A percentile compares a stretch with the other conserved stretches of the same genome.
phyloP scores from a whole-genome alignment of 108 stramenopile species.

The Cyclostephanos invisitatus region DNA sequence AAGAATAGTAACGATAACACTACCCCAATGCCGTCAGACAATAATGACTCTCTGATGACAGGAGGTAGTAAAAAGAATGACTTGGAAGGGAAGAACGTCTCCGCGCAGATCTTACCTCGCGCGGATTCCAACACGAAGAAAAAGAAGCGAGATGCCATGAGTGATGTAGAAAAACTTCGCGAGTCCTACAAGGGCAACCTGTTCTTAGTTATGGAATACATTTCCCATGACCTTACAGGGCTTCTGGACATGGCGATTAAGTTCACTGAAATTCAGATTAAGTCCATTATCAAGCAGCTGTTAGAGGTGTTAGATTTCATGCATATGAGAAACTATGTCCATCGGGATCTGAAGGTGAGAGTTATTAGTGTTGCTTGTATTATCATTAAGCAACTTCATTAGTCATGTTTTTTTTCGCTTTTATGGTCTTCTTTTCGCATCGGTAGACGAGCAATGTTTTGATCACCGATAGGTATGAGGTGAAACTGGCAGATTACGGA shows the following conservation, averaged over 20 bases:
- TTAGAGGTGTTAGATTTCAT: slow-evolving; percentile 76
- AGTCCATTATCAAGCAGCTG: slow-evolving; percentile 72
- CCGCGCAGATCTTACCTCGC: neutral
- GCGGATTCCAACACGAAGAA: slow-evolving; percentile 18
- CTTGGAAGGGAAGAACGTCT: slow-evolving; percentile 38
- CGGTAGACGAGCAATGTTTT: slow-evolving; percentile 92
- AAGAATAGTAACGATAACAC: slow-evolving; percentile 22
- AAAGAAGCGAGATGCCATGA: slow-evolving; percentile 15
- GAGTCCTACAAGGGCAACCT: slow-evolving; percentile 86
- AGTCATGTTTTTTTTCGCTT: slow-evolving; percentile 2
- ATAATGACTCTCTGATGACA: neutral
- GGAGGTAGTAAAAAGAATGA: slow-evolving; percentile 27
- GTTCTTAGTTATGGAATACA: slow-evolving; percentile 82
- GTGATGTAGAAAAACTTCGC: slow-evolving; percentile 31
- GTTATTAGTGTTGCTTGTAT: neutral
- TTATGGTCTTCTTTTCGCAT: slow-evolving; percentile 46
- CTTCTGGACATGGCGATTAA: slow-evolving; percentile 78
- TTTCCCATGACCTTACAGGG: slow-evolving; percentile 82
- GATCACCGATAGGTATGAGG: slow-evolving; percentile 70
- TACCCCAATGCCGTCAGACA: slow-evolving; percentile 18
- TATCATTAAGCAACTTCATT: neutral
- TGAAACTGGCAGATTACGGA: slow-evolving; percentile 94
- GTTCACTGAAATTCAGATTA: slow-evolving; percentile 74
- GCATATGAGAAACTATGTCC: slow-evolving; percentile 77
- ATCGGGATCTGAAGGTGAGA: slow-evolving; percentile 46